phyloP scores from a whole-genome alignment of 75 land plant genomes.

The Pinus taeda region DNA sequence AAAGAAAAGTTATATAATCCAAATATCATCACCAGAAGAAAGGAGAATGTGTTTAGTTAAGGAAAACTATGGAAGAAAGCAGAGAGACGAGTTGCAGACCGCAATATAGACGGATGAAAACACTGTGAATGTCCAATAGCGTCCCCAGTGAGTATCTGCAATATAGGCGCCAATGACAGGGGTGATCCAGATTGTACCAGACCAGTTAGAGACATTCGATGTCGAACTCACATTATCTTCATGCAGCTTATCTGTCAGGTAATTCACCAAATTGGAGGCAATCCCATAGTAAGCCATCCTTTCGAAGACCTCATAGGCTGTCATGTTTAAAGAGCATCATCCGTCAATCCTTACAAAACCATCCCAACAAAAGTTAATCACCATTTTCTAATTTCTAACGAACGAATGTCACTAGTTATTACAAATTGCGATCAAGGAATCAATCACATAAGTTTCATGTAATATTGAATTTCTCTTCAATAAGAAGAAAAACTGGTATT shows the following conservation, averaged over 20 bases:
- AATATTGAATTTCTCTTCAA: too few species aligned
- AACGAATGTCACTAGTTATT: too few species aligned
- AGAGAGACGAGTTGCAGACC: constrained; percentile 1
- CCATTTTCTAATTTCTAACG: too few species aligned
- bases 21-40: too few species aligned
- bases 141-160: constrained; percentile 30
- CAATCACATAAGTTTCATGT: too few species aligned
- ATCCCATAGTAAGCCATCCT: constrained; percentile 76
- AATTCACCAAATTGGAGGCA: constrained; percentile 58
- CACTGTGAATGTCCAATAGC: constrained; percentile 23
- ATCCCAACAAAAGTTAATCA: too few species aligned
- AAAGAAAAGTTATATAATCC: too few species aligned
- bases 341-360: neutral
- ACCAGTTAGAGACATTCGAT: constrained; percentile 32
- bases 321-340: neutral
- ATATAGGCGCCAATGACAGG: constrained; percentile 31
- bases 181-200: constrained; percentile 29
- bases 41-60: too few species aligned
- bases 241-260: constrained; percentile 55
- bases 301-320: constrained; percentile 75
- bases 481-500: too few species aligned
- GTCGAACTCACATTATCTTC: constrained; percentile 43
- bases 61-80: too few species aligned
- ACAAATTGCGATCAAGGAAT: too few species aligned
- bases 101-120: constrained; percentile 26